Evolutionary conservation across 2,329 filamentous ascomycete genomes (phyloP).

Genomic region (Capronia epimyces): DNA sequence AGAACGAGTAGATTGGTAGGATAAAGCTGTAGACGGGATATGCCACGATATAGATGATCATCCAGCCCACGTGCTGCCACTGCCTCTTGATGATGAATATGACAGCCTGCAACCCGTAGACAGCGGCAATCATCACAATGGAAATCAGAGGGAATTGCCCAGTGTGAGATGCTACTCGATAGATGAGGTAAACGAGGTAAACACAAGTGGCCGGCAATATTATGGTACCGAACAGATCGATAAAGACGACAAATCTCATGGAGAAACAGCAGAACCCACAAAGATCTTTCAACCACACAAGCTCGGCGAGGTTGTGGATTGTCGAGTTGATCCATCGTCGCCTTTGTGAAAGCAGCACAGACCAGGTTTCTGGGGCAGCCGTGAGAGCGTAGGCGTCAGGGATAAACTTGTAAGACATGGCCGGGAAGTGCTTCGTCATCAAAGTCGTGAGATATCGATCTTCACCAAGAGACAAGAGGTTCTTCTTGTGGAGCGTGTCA

Average conservation of each 20-base stretch:
- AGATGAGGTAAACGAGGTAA: constrained; percentile 85
- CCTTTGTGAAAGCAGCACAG: constrained; percentile 90
- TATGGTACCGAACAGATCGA: constrained; percentile 88
- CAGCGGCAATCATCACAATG: constrained; percentile 78
- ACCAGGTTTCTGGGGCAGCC: constrained; percentile 89
- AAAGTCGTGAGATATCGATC: constrained; percentile 95
- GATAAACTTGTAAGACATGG: constrained; percentile 94
- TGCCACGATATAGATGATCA: constrained; percentile 96
- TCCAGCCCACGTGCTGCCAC: constrained; percentile 99
- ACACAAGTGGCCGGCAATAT: constrained; percentile 83
- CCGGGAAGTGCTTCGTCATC: constrained; percentile 96
- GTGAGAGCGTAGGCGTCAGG: constrained; percentile 89
- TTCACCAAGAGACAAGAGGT: constrained; percentile 85
- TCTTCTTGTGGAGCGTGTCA: constrained; percentile 93
- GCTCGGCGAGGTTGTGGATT: constrained; percentile 88
- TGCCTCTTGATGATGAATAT: constrained; percentile 96
- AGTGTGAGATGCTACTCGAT: constrained; percentile 60
- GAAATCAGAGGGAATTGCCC: constrained; percentile 83
- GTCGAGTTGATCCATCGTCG: constrained; percentile 99
- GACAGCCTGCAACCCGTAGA: constrained; percentile 91
- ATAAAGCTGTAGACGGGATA: constrained; percentile 91
- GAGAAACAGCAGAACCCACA: constrained; percentile 99
- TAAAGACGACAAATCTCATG: constrained; percentile 93
- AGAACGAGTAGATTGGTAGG: constrained; percentile 95
- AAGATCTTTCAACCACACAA: constrained; percentile 85